A percentile compares a stretch with the other conserved stretches of the same genome.
These are phyloP conservation scores for Lachnellula cervina DNA, from an alignment of 2,329 filamentous ascomycete genomes.

Conservation along the genomic window DNA sequence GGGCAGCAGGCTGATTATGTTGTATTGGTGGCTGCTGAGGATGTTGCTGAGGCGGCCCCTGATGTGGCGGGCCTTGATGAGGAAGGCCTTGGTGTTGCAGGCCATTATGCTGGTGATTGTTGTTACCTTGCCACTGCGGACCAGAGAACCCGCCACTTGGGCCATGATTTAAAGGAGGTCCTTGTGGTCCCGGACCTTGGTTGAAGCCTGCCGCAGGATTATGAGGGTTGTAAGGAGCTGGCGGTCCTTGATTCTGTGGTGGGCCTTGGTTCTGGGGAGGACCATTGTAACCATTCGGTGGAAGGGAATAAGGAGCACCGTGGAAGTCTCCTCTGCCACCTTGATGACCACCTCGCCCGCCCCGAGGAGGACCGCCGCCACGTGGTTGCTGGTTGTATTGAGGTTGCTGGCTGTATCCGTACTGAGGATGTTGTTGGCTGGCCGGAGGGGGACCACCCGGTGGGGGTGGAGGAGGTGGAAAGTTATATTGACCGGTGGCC, in stretches of 20 bases:
- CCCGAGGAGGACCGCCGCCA: conserved; percentile 29
- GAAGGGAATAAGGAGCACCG: conserved; percentile 22
- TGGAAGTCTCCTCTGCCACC: conserved; percentile 29
- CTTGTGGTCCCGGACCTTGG: conserved; percentile 28
- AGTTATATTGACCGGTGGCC: conserved; percentile 32
- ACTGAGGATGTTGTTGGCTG: conserved; percentile 19
- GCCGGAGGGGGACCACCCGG: conserved; percentile 27
- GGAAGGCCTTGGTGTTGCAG: conserved; percentile 5
- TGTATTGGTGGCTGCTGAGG: conserved; percentile 31
- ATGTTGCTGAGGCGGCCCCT: conserved; percentile 22
- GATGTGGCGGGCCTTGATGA: conserved; percentile 23
- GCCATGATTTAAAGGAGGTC: conserved; percentile 14
- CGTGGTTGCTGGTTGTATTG: conserved; percentile 26
- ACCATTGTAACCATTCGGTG: conserved; percentile 25
- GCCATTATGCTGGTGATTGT: conserved; percentile 20
- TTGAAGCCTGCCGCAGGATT: conserved; percentile 30
- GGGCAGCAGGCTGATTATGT: conserved; percentile 34
- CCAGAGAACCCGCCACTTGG: conserved; percentile 17
- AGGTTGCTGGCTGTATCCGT: conserved; percentile 5
- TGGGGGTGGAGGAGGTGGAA: conserved; percentile 32
- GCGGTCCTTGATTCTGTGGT: conserved; percentile 2
- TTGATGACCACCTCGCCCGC: conserved; percentile 28
- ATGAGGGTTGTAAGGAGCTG: conserved; percentile 27
- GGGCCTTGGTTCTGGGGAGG: conserved; percentile 12
- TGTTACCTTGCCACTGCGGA: conserved; percentile 27